Base-by-base conservation (phyloP, 2,329 filamentous ascomycete species). In the Aureobasidium sp. region DNA sequence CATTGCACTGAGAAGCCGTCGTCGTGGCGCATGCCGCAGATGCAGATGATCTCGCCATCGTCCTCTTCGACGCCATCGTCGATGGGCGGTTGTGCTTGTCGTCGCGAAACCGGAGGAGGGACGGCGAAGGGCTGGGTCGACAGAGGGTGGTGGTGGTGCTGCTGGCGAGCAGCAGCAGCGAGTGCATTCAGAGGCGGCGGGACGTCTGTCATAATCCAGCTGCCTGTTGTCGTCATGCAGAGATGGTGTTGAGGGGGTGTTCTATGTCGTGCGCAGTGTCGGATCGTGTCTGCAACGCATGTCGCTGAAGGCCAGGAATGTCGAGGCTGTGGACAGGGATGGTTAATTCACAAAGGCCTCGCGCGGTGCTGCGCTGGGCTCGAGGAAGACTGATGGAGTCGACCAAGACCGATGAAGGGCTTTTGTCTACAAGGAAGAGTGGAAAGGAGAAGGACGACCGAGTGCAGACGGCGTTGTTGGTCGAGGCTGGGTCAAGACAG, bases 1-100 rank as follows among this genome's bases (percentile, higher is more conserved):
- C 94, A 99, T 75, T 92, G 90, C 64, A 99, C 95, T 62, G 94
- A 99, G 75, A 90, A 93, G 75, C 94, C 94, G 79, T 99, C 94
- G 80, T 99, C 94, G 78, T 95, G 91, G 73, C 85, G 79, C 75
- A 88, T 96, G 73, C 86, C 86, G 77, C 94, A 99, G 68, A 97
- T 95, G 82, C 94, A 99, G 80, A 95, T 96, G 78, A 97, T 96
- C 62, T 90, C 95, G 74, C 95, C 95, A 19, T 88, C 88, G 74
- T 93, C 88, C 75, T 92, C 88, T 64, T 86, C 84, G 7, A 61
- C 43, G 13, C 40, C 50, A 21, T 51, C 60, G 35, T 60, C 60
- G 17, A 49, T 11, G n/a, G 55, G 55, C 17, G 25, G 42, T 17
- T 38, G 42, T 17, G 55, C 15, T 49, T 47, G 33, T 37, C 55